These are phyloP conservation scores for Metschnikowia gelsemii DNA, from an alignment of 805 yeast genomes.

Conservation along the genomic window DNA sequence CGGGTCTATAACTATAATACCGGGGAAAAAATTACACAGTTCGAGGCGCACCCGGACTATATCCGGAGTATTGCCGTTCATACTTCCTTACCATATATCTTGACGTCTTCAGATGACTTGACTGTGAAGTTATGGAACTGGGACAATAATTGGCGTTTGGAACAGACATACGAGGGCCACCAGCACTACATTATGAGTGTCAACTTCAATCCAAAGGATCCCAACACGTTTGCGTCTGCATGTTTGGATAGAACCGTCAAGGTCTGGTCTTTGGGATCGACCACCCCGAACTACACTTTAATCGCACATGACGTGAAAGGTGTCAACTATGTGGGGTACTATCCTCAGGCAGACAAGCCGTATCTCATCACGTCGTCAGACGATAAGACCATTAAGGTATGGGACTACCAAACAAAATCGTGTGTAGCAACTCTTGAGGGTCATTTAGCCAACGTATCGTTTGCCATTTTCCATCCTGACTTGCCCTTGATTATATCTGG, in stretches of 20 bases:
- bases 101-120: constrained; percentile 90
- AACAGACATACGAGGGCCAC: constrained; percentile 93
- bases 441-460: constrained; percentile 90
- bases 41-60: constrained; percentile 98
- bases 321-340: constrained; percentile 93
- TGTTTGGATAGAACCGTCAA: constrained; percentile 95
- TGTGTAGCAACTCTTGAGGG: constrained; percentile 94
- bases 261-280: constrained; percentile 91
- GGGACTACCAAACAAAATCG: constrained; percentile 97
- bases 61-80: constrained; percentile 92
- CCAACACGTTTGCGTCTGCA: constrained; percentile 95
- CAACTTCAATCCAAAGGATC: constrained; percentile 95
- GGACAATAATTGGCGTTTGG: constrained; percentile 90
- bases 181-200: constrained; percentile 93
- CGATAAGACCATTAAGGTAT: constrained; percentile 81
- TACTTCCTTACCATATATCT: constrained; percentile 84
- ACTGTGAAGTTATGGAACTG: constrained; percentile 95
- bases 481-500: constrained; percentile 93
- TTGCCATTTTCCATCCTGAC: constrained; percentile 98
- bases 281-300: constrained; percentile 86
- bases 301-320: constrained; percentile 91
- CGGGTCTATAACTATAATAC: constrained; percentile 95
- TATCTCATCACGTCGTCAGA: constrained; percentile 89
- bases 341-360: constrained; percentile 97
- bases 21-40: constrained; percentile 89